phyloP scores from a whole-genome alignment of 306 rosid genomes.

The Pterocarpus santalinus region DNA sequence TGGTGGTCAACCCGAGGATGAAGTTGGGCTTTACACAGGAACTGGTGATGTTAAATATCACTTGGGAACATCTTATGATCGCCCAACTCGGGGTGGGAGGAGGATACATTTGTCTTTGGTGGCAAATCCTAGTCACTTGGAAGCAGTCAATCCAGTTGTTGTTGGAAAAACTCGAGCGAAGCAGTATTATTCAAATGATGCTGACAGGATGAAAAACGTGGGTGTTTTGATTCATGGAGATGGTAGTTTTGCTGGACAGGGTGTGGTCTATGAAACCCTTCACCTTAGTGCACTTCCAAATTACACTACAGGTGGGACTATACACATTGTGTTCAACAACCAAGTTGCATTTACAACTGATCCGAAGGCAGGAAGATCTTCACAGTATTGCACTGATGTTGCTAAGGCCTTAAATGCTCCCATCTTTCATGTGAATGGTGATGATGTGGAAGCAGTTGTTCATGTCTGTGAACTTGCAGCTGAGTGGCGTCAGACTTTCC shows the following conservation, averaged over 20 bases:
- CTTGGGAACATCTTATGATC: slow-evolving; percentile 94
- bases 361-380: slow-evolving; percentile 85
- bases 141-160: slow-evolving; percentile 93
- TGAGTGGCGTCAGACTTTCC: slow-evolving; percentile 91
- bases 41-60: slow-evolving; percentile 99
- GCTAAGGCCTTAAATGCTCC: slow-evolving; percentile 94
- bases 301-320: slow-evolving; percentile 93
- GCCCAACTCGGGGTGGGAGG: slow-evolving; percentile 94
- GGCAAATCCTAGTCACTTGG: slow-evolving; percentile 98
- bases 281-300: slow-evolving; percentile 97
- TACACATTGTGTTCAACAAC: slow-evolving; percentile 89
- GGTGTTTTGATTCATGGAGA: slow-evolving; percentile 92
- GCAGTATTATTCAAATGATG: slow-evolving; percentile 82
- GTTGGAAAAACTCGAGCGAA: slow-evolving; percentile 93
- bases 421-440: slow-evolving; percentile 86
- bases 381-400: slow-evolving; percentile 90
- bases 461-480: slow-evolving; percentile 88
- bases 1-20: slow-evolving; percentile 83
- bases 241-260: slow-evolving; percentile 99
- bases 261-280: slow-evolving; percentile 93
- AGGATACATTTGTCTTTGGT: slow-evolving; percentile 85
- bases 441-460: slow-evolving; percentile 89
- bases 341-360: slow-evolving; percentile 98
- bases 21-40: slow-evolving; percentile 89
- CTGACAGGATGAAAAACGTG: slow-evolving; percentile 80